Percentiles rank a stretch among this genome's conserved stretches.
Evolutionary conservation across 805 yeast species (phyloP).

Genomic region (Lachancea lanzarotensis): DNA sequence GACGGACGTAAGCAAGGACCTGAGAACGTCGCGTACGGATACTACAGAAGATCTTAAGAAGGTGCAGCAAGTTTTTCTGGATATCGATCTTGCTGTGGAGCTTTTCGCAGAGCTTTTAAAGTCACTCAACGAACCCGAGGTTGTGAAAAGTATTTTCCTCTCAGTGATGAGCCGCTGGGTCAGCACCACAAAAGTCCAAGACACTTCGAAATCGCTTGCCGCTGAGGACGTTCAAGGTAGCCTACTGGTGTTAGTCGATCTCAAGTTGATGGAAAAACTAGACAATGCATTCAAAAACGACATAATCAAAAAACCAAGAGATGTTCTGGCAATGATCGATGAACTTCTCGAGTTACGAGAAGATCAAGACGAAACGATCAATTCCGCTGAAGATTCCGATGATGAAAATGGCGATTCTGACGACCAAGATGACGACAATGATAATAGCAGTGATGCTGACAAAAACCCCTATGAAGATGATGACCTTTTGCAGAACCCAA

Average conservation of each 20-base stretch:
- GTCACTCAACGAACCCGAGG: constrained; percentile 41
- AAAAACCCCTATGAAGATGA: constrained; percentile 15
- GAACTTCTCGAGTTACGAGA: constrained; percentile 32
- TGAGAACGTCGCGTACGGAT: constrained; percentile 5
- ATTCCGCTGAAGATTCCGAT: constrained; percentile 28
- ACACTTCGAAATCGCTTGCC: constrained; percentile 4
- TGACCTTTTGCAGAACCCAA: constrained; percentile 25
- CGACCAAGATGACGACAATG: constrained; percentile 23
- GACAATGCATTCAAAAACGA: constrained; percentile 52
- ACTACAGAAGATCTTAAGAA: constrained; percentile 7
- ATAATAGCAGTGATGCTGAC: not conserved
- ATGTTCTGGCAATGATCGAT: constrained; percentile 46
- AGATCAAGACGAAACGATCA: constrained; percentile 17
- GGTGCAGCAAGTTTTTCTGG: constrained; percentile 35
- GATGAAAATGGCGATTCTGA: constrained; percentile 22
- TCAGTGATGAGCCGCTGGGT: constrained; percentile 58
- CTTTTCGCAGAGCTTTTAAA: constrained; percentile 40
- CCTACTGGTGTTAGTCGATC: constrained; percentile 48
- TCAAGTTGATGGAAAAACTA: constrained; percentile 58
- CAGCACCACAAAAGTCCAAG: constrained; percentile 5
- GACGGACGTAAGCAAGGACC: not conserved
- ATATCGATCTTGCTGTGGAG: constrained; percentile 40
- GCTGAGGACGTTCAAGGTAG: constrained; percentile 39
- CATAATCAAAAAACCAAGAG: constrained; percentile 40
- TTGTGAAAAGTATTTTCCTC: constrained; percentile 44